These are phyloP conservation scores for Discostella stelligera DNA, from an alignment of 352 stramenopile genomes.

Conservation along the genomic window DNA sequence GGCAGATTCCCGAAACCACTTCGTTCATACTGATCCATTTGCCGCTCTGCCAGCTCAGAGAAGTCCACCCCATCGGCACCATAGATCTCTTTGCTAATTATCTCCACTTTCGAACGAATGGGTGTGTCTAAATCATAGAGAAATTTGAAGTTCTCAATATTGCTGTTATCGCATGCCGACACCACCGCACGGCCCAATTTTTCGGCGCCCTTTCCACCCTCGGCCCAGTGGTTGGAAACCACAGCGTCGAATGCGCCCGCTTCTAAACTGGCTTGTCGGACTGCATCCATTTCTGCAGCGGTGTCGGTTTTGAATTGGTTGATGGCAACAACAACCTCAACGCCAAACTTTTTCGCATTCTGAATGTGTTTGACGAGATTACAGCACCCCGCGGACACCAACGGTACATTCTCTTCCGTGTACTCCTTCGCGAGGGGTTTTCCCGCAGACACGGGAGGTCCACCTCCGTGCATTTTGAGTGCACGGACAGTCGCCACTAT, in stretches of 20 bases:
- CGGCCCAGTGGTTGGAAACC: slow-evolving; percentile 86
- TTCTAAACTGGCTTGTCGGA: slow-evolving; percentile 88
- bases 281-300: slow-evolving; percentile 90
- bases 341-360: slow-evolving; percentile 93
- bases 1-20: slow-evolving; percentile 83
- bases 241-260: slow-evolving; percentile 94
- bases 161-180: slow-evolving; percentile 84
- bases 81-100: slow-evolving; percentile 95
- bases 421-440: slow-evolving; percentile 91
- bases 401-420: slow-evolving; percentile 92
- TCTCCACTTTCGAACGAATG: slow-evolving; percentile 94
- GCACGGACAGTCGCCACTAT: slow-evolving; percentile 97
- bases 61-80: slow-evolving; percentile 93
- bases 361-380: slow-evolving; percentile 93
- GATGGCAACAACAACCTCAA: slow-evolving; percentile 95
- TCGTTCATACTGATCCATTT: slow-evolving; percentile 90
- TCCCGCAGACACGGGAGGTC: slow-evolving; percentile 90
- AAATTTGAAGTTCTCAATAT: slow-evolving; percentile 89
- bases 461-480: slow-evolving; percentile 99
- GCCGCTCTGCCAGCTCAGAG: slow-evolving; percentile 89
- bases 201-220: slow-evolving; percentile 92
- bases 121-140: slow-evolving; percentile 91
- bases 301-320: slow-evolving; percentile 89
- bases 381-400: slow-evolving; percentile 88
- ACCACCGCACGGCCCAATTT: slow-evolving; percentile 91